Conservation (phyloP, 345 rosid species). For the Gossypium herbaceum region DNA sequence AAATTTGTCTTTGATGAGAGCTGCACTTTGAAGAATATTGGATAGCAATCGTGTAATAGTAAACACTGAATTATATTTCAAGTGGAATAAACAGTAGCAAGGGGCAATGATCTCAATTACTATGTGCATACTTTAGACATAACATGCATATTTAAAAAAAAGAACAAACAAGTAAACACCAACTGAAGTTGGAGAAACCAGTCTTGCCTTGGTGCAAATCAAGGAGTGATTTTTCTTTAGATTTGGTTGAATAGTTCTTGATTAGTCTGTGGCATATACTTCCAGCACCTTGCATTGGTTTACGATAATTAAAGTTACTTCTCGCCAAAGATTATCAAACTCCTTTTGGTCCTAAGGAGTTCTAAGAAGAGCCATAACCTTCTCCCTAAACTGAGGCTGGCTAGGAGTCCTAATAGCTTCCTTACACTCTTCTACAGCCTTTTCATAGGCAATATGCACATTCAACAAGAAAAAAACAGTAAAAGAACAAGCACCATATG, state of each 20-base stretch:
- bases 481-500: slow-evolving; percentile 18
- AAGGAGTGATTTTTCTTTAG: slow-evolving; percentile 42
- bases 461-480: slow-evolving; percentile 19
- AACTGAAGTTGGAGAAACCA: neutral
- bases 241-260: slow-evolving; percentile 9
- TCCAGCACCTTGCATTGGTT: slow-evolving; percentile 18
- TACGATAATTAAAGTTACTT: slow-evolving; percentile 18
- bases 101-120: neutral
- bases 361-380: slow-evolving; percentile 41
- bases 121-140: neutral
- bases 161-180: neutral
- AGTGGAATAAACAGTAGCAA: neutral
- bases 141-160: neutral
- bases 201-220: slow-evolving; percentile 42
- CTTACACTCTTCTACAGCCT: slow-evolving; percentile 25
- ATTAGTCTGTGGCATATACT: slow-evolving; percentile 37
- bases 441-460: slow-evolving; percentile 17
- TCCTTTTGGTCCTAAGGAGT: slow-evolving; percentile 44
- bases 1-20: neutral
- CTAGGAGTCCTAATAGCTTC: slow-evolving; percentile 4
- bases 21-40: neutral
- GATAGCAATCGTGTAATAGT: neutral
- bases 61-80: neutral
- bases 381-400: slow-evolving; percentile 40
- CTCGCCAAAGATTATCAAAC: slow-evolving; percentile 23